Percentiles rank a stretch among this genome's conserved stretches.
phyloP scores from a whole-genome alignment of 331 rosid species.

The Malus hybrid region DNA sequence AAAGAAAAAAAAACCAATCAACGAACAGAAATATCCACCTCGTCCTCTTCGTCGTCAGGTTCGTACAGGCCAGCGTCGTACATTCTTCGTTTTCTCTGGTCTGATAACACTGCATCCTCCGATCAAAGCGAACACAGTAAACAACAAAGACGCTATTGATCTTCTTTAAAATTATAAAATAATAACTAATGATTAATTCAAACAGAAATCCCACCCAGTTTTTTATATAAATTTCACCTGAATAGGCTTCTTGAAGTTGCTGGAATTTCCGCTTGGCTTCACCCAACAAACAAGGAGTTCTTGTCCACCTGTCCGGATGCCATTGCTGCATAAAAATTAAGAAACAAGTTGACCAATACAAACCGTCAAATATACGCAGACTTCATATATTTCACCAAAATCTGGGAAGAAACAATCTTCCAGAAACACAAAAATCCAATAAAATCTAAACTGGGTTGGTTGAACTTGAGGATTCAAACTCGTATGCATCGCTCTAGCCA shows the following conservation, averaged over 20 bases:
- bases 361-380: background rate
- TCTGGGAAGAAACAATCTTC: background rate
- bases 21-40: constrained; percentile 30
- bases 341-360: background rate
- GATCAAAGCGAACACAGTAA: background rate
- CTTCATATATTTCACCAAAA: background rate
- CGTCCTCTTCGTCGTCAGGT: constrained; percentile 57
- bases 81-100: constrained; percentile 45
- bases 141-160: background rate
- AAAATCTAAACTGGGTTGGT: too few species aligned
- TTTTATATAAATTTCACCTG: constrained; percentile 30
- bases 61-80: constrained; percentile 73
- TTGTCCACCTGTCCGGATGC: constrained; percentile 85
- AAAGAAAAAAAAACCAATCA: background rate
- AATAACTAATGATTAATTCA: background rate
- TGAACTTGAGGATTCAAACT: too few species aligned
- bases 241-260: constrained; percentile 79
- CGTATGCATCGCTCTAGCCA: too few species aligned
- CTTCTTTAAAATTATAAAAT: background rate
- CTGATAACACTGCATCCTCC: constrained; percentile 53
- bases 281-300: constrained; percentile 41
- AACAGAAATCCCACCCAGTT: background rate
- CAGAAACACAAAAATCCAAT: background rate
- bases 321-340: constrained; percentile 40
- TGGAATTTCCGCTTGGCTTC: constrained; percentile 69